phyloP scores from a whole-genome alignment of 129 eudicot species.

The Cynara cardunculus region DNA sequence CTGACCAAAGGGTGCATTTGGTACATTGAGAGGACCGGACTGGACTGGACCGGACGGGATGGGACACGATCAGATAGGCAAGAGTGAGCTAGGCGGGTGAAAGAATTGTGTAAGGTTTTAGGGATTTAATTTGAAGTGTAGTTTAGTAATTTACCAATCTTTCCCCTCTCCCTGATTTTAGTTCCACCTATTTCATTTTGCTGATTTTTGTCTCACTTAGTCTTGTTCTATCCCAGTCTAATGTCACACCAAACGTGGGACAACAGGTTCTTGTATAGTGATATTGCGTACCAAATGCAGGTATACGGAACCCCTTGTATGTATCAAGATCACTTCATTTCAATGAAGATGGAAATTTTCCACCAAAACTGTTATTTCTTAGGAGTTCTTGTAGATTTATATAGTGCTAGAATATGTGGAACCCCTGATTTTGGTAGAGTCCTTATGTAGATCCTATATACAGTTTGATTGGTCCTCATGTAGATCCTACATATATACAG shows the following conservation, averaged over 20 bases:
- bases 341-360: not conserved
- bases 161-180: not conserved
- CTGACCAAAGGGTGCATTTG: not conserved
- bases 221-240: not conserved
- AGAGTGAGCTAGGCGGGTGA: not conserved
- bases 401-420: not conserved
- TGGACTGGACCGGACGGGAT: not conserved
- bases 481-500: not conserved
- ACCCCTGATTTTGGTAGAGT: not conserved
- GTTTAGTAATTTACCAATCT: not conserved
- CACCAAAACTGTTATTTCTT: not conserved
- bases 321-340: constrained; percentile 5
- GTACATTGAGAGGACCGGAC: not conserved
- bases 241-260: not conserved
- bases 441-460: not conserved
- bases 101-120: not conserved
- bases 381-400: not conserved
- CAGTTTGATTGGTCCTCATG: not conserved
- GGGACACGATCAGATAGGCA: not conserved
- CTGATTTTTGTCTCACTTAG: not conserved
- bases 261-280: not conserved
- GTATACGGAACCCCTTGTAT: not conserved
- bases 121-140: not conserved
- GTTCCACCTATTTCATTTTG: not conserved
- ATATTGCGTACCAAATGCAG: no score